phyloP scores from a whole-genome alignment of 257 asterid genomes.

The Lycium ferocissimum region DNA sequence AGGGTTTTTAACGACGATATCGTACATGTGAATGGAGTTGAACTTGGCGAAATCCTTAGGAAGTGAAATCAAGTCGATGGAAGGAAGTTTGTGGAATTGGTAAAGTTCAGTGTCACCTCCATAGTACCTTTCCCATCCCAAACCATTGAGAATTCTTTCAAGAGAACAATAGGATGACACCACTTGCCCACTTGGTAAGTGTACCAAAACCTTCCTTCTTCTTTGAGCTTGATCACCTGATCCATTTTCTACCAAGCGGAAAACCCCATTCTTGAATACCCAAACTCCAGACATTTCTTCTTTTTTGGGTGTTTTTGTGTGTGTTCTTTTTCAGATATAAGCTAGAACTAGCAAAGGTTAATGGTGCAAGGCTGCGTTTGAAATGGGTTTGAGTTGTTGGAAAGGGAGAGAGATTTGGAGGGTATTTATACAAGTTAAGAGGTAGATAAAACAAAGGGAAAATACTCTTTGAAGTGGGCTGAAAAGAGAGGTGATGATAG shows the following conservation, averaged over 20 bases:
- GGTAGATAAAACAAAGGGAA: slow-evolving; percentile 40
- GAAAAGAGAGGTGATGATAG: slow-evolving; percentile 51
- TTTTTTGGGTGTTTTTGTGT: too few species aligned
- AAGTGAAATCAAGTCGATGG: slow-evolving; percentile 83
- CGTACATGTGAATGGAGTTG: slow-evolving; percentile 84
- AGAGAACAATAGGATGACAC: slow-evolving; percentile 68
- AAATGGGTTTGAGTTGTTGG: slow-evolving; percentile 19
- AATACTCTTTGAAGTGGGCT: slow-evolving; percentile 44
- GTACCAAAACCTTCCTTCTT: slow-evolving; percentile 70
- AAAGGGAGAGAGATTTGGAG: slow-evolving; percentile 35
- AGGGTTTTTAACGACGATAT: slow-evolving; percentile 88
- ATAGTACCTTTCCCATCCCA: slow-evolving; percentile 90
- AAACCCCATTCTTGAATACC: slow-evolving; percentile 85
- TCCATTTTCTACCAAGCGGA: slow-evolving; percentile 68
- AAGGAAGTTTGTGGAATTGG: slow-evolving; percentile 80
- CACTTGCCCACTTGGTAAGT: slow-evolving; percentile 66
- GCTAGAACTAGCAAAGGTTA: background rate
- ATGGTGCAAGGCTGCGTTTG: background rate
- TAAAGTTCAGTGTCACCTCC: slow-evolving; percentile 67
- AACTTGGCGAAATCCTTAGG: slow-evolving; percentile 76
- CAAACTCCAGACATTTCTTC: slow-evolving; percentile 83
- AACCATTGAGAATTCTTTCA: slow-evolving; percentile 59
- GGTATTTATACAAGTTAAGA: slow-evolving; percentile 53
- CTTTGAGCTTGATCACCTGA: slow-evolving; percentile 47
- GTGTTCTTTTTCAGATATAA: background rate